Evolutionary conservation across 2,329 filamentous ascomycete genomes (phyloP), one percentile per base, ranked within the genome.

Genomic region (Diplodia mutila): DNA sequence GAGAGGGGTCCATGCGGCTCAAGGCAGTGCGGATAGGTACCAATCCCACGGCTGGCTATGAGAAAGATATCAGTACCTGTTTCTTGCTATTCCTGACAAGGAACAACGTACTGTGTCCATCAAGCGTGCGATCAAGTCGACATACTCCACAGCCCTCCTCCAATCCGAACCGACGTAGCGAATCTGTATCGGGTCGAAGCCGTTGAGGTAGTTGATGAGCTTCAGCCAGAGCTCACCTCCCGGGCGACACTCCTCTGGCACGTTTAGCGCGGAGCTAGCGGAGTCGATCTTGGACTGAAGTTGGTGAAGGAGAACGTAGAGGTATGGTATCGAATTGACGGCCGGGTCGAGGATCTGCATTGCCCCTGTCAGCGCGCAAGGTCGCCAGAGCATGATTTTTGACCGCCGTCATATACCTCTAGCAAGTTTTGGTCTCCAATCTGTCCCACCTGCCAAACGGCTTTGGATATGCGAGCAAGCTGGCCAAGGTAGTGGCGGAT

Each of bases 1-100:
- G 87, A 14, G 85, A 84, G 1, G 90, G 89, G 71, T 94, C 90
- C 67, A 94, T 80, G 65, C 85, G 85, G 14, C 89, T 79, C 70
- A 94, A 84, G 3, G 88, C 89, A 73, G 79, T 76, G 65, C 79
- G 76, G 37, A 84, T 77, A 5, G 79, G 76, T 14, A 75, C 73
- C 61, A 83, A 75, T 39, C 77, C 77, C 21, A 77, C 69, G 29
- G 71, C 71, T n/a, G 76, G 74, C 78, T 80, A 59, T 23, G 57
- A 11, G 9, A 4, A 16, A n/a, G n/a, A 18, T 39, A 46, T 72
- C 61, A 73, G 70, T 23, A 27, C 67, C 21, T 42, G 53, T 25
- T 25, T 9, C 18, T 48, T 11, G 32, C 18, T 7, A 23, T 14
- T 46, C 57, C 52, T 11, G 9, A 37, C 53, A 37, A 6, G 23